These are phyloP conservation scores for Musa beccarii DNA, from an alignment of 176 grass and related monocot species.

Conservation along the genomic window DNA sequence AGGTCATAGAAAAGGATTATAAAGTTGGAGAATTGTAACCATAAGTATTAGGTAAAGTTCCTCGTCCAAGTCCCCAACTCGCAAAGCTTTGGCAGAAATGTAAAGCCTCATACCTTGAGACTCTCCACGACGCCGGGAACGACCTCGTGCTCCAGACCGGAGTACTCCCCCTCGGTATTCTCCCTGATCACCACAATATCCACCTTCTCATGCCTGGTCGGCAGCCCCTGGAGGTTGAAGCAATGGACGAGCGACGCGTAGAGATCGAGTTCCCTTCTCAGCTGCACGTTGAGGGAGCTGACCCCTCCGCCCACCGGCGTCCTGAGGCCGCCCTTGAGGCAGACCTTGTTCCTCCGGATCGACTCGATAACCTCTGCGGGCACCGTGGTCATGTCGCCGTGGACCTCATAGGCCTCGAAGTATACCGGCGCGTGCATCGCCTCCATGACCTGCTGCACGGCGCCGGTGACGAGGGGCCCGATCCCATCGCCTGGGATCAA, in stretches of 20 bases:
- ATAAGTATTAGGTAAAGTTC: too few relatives aligned
- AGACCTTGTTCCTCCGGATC: conserved; percentile 81
- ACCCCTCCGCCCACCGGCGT: conserved; percentile 82
- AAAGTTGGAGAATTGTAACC: too few relatives aligned
- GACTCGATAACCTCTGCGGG: conserved; percentile 79
- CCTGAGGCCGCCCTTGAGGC: conserved; percentile 69
- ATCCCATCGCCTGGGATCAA: conserved; percentile 91
- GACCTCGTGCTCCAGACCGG: conserved; percentile 93
- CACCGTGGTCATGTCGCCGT: conserved; percentile 74
- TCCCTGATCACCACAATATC: conserved; percentile 96
- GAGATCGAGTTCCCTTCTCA: conserved; percentile 88
- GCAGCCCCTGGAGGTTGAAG: conserved; percentile 65
- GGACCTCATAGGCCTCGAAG: conserved; percentile 92
- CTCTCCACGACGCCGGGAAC: conserved; percentile 86
- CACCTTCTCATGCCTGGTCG: conserved; percentile 71
- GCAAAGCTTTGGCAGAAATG: background rate
- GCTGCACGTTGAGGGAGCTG: conserved; percentile 77
- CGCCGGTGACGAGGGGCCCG: conserved; percentile 72
- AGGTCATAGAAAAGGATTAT: too few relatives aligned
- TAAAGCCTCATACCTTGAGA: conserved; percentile 51
- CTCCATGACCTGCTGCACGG: conserved; percentile 78
- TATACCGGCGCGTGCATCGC: conserved; percentile 86
- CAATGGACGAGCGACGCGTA: conserved; percentile 84
- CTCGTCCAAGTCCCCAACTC: background rate
- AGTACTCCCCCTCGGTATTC: conserved; percentile 96